Percentiles rank a stretch among this genome's conserved stretches.
Evolutionary conservation across 441 rosid species (phyloP).

Genomic region (Bruguiera hainesii): DNA sequence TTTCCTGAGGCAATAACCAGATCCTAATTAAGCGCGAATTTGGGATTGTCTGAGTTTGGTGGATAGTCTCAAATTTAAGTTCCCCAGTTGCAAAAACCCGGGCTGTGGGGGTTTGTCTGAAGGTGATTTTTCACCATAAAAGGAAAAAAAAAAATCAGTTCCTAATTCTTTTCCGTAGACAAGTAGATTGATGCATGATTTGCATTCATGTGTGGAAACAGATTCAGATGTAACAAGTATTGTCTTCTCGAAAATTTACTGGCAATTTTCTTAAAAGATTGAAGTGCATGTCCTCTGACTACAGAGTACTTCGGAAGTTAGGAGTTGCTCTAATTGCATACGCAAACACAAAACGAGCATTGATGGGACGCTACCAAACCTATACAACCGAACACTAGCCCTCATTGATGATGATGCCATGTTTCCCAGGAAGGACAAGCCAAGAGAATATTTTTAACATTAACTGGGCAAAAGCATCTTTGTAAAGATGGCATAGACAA

Average conservation of each 20-base stretch:
- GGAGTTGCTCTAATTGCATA: too few relatives aligned
- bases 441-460: slow-evolving; percentile 1
- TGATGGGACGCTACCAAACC: background rate
- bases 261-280: background rate
- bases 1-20: background rate
- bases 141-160: too few relatives aligned
- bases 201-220: background rate
- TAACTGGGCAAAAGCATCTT: slow-evolving; percentile 1
- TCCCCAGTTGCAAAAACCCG: background rate
- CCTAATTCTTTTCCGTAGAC: too few relatives aligned
- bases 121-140: too few relatives aligned
- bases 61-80: too few relatives aligned
- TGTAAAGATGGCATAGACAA: slow-evolving; percentile 1
- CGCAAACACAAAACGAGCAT: too few relatives aligned
- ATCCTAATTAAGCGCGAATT: too few relatives aligned
- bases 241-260: slow-evolving; percentile 1
- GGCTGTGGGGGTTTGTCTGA: background rate
- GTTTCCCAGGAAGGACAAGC: slow-evolving; percentile 1
- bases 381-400: background rate
- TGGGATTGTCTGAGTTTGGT: too few relatives aligned
- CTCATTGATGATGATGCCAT: slow-evolving; percentile 11
- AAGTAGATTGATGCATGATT: background rate
- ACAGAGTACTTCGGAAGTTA: too few relatives aligned
- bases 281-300: background rate
- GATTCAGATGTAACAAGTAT: slow-evolving; percentile 3